Conservation (phyloP, 1,284 basidiomycete genomes). For the Sparassis latifolia region DNA sequence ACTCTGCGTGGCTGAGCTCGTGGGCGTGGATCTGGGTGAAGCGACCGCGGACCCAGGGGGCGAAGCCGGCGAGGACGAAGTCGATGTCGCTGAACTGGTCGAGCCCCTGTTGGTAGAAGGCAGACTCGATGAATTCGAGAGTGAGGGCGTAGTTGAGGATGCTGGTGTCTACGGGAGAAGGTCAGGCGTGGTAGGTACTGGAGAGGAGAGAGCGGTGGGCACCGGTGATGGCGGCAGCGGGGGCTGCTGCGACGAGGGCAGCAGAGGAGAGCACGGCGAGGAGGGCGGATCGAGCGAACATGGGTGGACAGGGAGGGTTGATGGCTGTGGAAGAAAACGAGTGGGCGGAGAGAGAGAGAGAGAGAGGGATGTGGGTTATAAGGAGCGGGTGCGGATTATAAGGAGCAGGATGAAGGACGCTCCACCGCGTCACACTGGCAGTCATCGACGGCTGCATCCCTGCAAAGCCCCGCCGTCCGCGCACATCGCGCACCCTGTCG, state of each 20-base stretch:
- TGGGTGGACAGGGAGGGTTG: background rate
- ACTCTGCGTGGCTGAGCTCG: conserved; percentile 41
- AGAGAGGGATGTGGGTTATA: background rate
- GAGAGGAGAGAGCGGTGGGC: background rate
- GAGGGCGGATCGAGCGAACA: too few species aligned
- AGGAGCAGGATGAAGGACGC: too few species aligned
- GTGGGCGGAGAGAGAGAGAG: background rate
- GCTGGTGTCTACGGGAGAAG: conserved; percentile 25
- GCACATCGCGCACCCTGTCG: too few species aligned
- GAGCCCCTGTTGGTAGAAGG: conserved; percentile 50
- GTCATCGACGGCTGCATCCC: too few species aligned
- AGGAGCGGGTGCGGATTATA: too few species aligned
- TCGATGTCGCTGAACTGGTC: conserved; percentile 37
- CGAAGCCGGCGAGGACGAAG: conserved; percentile 49
- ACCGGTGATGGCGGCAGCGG: too few species aligned
- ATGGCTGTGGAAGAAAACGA: background rate
- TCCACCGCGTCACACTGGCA: too few species aligned
- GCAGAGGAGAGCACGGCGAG: too few species aligned
- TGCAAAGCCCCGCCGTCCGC: too few species aligned
- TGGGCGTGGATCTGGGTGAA: conserved; percentile 51
- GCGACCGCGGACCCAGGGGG: conserved; percentile 42
- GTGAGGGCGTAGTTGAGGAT: conserved; percentile 56
- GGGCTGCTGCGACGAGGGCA: too few species aligned
- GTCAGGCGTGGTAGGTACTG: background rate
- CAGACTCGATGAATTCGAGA: conserved; percentile 64